Evolutionary conservation across 345 rosid genomes (phyloP), one percentile per base, ranked within the genome.

Genomic region (Corchorus capsularis): DNA sequence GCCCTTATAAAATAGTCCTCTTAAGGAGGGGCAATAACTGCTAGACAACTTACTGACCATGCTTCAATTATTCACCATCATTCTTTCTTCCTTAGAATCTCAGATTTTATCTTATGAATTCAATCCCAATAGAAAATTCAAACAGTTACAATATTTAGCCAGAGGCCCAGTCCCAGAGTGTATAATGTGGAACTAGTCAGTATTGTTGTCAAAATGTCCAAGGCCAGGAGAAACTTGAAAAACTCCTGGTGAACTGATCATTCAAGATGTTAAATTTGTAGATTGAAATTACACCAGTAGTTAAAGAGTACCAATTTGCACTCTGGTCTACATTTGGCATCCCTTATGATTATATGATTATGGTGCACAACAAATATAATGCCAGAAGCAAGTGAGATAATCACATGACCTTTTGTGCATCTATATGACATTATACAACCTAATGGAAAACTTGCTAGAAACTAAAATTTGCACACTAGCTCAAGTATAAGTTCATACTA

Each of bases 151-250:
- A 22, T 47, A 22, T 45, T 46, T 67, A 68, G 20, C 56, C 7
- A 13, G 56, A 27, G 27, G 27, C 27, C 27, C 27, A 27, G 27
- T 1, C 27, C 56, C 6, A 13, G 56, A 47, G 39, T 67, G 22
- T 12, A 46, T 5, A 13, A 45, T 47, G 55, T 13, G 11, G 53
- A 19, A 45, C 37, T 43, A 35, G 53, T 66, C 22, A 27, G 35
- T 7, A 46, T 46, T 22, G 37, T 13, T 67, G 71, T 68, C 41
- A 49, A 68, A 67, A 68, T 68, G 72, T 39, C 41, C 13, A 20
- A 66, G 13, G 41, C 53, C 72, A 68, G 47, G 57, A 2, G 22
- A 22, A 54, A 17, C 59, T 54, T 17, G 10, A 54, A 67, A 19
- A 67, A 67, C 22, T 47, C 57, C 3, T 1, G 1, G 39, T 35